A percentile compares a stretch with the other conserved stretches of the same genome.
Conservation (phyloP, 352 stramenopile genomes). For the Globisporangium recalcitrans region DNA sequence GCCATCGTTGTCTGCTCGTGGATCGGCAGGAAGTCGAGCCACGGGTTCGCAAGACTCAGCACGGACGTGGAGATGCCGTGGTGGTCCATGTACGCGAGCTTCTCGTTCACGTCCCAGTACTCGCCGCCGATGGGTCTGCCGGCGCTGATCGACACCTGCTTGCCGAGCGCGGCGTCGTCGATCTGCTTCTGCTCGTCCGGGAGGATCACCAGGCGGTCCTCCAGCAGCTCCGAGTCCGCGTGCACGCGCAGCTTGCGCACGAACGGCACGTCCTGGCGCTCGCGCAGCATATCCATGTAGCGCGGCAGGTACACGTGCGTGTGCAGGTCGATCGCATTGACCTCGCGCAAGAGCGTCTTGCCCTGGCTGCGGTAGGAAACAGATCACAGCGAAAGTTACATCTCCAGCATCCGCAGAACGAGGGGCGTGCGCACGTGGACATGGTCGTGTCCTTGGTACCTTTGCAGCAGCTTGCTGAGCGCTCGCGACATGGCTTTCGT, state of each 20-base stretch:
- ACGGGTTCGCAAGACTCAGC: constrained; percentile 63
- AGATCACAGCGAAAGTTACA: not conserved
- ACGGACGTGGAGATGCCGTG: constrained; percentile 55
- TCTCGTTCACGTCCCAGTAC: constrained; percentile 49
- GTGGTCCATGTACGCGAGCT: constrained; percentile 61
- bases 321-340: constrained; percentile 49
- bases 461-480: constrained; percentile 25
- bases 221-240: constrained; percentile 21
- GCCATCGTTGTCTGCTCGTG: constrained; percentile 40
- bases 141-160: constrained; percentile 27
- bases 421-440: not conserved
- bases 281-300: constrained; percentile 56
- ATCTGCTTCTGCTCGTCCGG: constrained; percentile 44
- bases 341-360: constrained; percentile 30
- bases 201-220: constrained; percentile 49
- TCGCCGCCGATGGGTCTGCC: constrained; percentile 53
- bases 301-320: constrained; percentile 62
- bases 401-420: not conserved
- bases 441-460: not conserved
- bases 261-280: constrained; percentile 39
- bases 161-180: constrained; percentile 16
- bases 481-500: constrained; percentile 20
- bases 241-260: constrained; percentile 24
- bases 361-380: constrained; percentile 20
- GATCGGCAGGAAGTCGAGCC: constrained; percentile 58